phyloP scores from a whole-genome alignment of 805 yeast species.

The Candida ipomoeae region DNA sequence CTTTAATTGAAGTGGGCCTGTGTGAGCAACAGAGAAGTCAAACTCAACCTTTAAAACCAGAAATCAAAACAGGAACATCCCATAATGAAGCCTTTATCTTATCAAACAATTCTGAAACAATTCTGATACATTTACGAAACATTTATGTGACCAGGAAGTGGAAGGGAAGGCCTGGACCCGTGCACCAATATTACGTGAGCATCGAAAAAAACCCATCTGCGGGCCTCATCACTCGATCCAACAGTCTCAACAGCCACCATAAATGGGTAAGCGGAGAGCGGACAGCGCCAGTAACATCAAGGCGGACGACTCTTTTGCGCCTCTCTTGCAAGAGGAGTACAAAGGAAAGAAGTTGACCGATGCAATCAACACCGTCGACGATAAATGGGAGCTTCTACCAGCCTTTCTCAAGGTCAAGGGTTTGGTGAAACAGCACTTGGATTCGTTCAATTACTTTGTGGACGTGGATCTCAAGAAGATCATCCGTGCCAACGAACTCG shows the following conservation, averaged over 20 bases:
- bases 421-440: slow-evolving; percentile 93
- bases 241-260: background rate
- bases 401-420: slow-evolving; percentile 96
- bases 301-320: slow-evolving; percentile 63
- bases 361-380: slow-evolving; percentile 85
- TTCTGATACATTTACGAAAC: too few relatives aligned
- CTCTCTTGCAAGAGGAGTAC: slow-evolving; percentile 73
- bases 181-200: slow-evolving; percentile 11
- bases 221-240: slow-evolving; percentile 4
- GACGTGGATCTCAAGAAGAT: slow-evolving; percentile 91
- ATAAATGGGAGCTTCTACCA: slow-evolving; percentile 94
- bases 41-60: too few relatives aligned
- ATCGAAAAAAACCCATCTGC: slow-evolving; percentile 5
- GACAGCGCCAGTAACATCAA: slow-evolving; percentile 7
- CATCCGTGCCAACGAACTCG: slow-evolving; percentile 82
- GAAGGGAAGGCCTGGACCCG: slow-evolving; percentile 7
- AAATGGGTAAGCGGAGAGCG: slow-evolving; percentile 16
- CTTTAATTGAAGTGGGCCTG: too few relatives aligned
- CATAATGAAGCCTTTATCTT: too few relatives aligned
- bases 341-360: slow-evolving; percentile 86
- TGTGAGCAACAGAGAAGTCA: too few relatives aligned
- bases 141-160: background rate
- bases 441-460: slow-evolving; percentile 95
- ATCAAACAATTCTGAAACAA: too few relatives aligned
- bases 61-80: too few relatives aligned